Percentiles rank a stretch among this genome's conserved stretches.
Evolutionary conservation across 352 stramenopile species (phyloP).

Genomic region (Phytopythium montanum): DNA sequence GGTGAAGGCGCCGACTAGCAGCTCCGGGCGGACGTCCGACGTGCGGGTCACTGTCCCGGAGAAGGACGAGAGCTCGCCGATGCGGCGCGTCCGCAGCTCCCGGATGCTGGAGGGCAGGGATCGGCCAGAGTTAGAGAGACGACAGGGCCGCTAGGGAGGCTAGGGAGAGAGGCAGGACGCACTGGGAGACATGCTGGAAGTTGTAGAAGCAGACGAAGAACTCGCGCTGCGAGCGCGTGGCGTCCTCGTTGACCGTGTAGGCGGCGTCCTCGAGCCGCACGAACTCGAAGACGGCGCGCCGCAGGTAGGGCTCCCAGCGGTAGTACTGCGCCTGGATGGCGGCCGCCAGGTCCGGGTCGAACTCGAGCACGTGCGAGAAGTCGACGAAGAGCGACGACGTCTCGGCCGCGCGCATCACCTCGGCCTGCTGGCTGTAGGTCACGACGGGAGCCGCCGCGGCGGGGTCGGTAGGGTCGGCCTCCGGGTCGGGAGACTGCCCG

Average conservation of each 20-base stretch:
- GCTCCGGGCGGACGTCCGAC: slow-evolving; percentile 96
- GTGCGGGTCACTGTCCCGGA: slow-evolving; percentile 97
- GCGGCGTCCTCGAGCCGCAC: slow-evolving; percentile 68
- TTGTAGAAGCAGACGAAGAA: slow-evolving; percentile 91
- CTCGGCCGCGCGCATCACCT: slow-evolving; percentile 85
- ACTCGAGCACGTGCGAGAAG: slow-evolving; percentile 82
- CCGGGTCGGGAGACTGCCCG: slow-evolving; percentile 24
- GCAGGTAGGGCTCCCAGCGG: slow-evolving; percentile 77
- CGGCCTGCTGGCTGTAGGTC: slow-evolving; percentile 82
- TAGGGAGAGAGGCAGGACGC: slow-evolving; percentile 12
- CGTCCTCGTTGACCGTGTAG: slow-evolving; percentile 79
- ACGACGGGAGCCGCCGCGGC: slow-evolving; percentile 14
- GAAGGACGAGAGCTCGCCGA: slow-evolving; percentile 93
- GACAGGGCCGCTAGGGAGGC: no score
- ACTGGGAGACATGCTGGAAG: slow-evolving; percentile 84
- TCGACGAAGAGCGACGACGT: slow-evolving; percentile 88
- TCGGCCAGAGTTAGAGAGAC: no score
- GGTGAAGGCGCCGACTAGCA: slow-evolving; percentile 94
- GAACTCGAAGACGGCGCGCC: slow-evolving; percentile 75
- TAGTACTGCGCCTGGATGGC: slow-evolving; percentile 86
- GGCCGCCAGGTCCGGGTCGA: slow-evolving; percentile 75
- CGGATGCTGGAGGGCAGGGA: slow-evolving; percentile 64
- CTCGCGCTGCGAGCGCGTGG: slow-evolving; percentile 73
- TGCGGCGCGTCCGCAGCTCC: slow-evolving; percentile 89
- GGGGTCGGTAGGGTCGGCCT: slow-evolving; percentile 11